Evolutionary conservation across 2,329 filamentous ascomycete genomes (phyloP), one percentile per base, ranked within the genome.

Genomic region (Pseudohalonectria lignicola): DNA sequence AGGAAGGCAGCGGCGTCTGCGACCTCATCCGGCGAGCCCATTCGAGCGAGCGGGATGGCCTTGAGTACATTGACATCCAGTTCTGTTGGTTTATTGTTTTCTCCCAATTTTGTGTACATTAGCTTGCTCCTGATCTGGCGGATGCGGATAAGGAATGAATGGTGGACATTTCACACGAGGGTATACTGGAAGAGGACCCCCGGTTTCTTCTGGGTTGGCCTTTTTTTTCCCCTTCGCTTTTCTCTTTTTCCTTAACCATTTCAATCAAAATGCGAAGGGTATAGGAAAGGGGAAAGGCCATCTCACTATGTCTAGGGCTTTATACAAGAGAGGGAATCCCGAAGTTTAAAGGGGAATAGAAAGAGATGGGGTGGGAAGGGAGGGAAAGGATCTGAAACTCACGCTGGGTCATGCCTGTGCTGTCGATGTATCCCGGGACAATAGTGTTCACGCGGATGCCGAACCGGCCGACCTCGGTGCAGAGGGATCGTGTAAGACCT

Each of bases 1-100:
- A 94, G 68, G 56, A 93, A 94, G 20, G 81, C 53, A 34, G 82
- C 84, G 39, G 86, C 86, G 51, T 88, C 78, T n/a, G 86, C 86
- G 23, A 93, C 74, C 55, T 94, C 86, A 19, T 74, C 66, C 7
- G 72, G 64, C 25, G 63, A 61, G 13, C 84, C 86, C 45, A 90
- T 76, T 21, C 86, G 76, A 21, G 63, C 61, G 13, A 74, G 53
- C 1, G 85, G 85, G 36, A 86, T 86, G 8, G 28, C 21, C 9
- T 31, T 37, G 26, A 37, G 36, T 64, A 55, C 42, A 56, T 55
- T 43, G 49, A 46, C 33, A 70, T 40, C 34, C 17, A 32, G n/a
- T n/a, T 21, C 21, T 39, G 19, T 9, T 31, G 25, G 35, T 19
- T 39, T 39, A 26, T 16, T 12, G 23, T 26, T 26, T 26, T 7